phyloP scores from a whole-genome alignment of 2,329 filamentous ascomycete species.

The Colletotrichum spinosum region DNA sequence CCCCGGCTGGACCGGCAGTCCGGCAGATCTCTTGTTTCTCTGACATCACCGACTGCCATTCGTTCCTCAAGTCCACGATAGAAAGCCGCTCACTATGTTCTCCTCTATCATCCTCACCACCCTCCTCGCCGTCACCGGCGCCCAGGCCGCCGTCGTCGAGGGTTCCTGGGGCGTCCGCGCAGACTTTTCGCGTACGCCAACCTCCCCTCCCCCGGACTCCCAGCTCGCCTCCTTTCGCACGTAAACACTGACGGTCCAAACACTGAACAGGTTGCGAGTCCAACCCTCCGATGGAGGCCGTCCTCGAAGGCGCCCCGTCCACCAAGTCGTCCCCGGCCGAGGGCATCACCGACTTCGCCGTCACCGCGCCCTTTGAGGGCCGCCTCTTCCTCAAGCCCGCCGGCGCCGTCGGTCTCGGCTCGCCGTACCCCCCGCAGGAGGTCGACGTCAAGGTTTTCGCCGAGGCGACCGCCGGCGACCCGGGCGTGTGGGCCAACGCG shows the following conservation, averaged over 20 bases:
- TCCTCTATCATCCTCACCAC: slow-evolving; percentile 3
- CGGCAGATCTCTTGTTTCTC: no score
- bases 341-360: slow-evolving; percentile 15
- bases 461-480: slow-evolving; percentile 1
- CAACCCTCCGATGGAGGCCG: slow-evolving; percentile 8
- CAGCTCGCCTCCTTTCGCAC: no score
- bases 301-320: slow-evolving; percentile 8
- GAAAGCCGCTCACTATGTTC: not conserved
- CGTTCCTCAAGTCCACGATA: accelerated
- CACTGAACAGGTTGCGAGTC: not conserved
- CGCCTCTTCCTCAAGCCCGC: slow-evolving; percentile 14
- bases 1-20: no score
- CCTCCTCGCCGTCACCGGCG: slow-evolving; percentile 5
- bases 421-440: slow-evolving; percentile 15
- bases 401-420: slow-evolving; percentile 13
- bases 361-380: slow-evolving; percentile 14
- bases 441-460: slow-evolving; percentile 10
- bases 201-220: no score
- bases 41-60: not conserved
- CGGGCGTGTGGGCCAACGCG: slow-evolving; percentile 20
- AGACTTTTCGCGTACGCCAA: slow-evolving; percentile 14
- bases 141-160: not conserved
- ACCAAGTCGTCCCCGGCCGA: not conserved
- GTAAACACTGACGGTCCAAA: no score
- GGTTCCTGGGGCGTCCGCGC: slow-evolving; percentile 18